A percentile compares a stretch with the other conserved stretches of the same genome.
These are phyloP conservation scores for Salisapilia sapeloensis DNA, from an alignment of 352 stramenopile genomes.

Conservation along the genomic window DNA sequence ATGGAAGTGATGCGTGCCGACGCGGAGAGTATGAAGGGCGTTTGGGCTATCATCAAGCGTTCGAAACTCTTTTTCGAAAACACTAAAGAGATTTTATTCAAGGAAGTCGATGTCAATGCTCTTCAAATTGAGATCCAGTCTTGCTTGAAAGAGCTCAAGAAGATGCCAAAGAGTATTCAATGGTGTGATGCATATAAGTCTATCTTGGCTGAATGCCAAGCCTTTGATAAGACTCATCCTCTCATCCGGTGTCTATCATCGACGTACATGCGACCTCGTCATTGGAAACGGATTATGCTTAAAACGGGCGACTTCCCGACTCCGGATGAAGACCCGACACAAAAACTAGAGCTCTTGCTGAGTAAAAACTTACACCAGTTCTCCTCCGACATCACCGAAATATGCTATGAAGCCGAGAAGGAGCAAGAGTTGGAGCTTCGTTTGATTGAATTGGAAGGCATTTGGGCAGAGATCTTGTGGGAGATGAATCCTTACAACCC, in stretches of 20 bases:
- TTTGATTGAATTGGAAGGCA: constrained; percentile 80
- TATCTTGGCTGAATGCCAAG: constrained; percentile 59
- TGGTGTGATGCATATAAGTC: constrained; percentile 85
- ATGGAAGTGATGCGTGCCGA: constrained; percentile 79
- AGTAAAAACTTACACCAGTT: constrained; percentile 90
- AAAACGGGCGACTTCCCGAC: constrained; percentile 84
- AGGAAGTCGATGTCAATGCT: constrained; percentile 83
- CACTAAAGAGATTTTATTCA: constrained; percentile 79
- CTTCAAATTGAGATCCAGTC: constrained; percentile 91
- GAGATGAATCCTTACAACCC: constrained; percentile 87
- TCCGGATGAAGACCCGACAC: constrained; percentile 84
- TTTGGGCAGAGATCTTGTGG: constrained; percentile 89
- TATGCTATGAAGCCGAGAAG: constrained; percentile 92
- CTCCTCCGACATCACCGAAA: constrained; percentile 91
- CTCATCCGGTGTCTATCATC: constrained; percentile 58
- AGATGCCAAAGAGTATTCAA: constrained; percentile 85
- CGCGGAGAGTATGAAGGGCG: constrained; percentile 54
- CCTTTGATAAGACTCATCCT: constrained; percentile 75
- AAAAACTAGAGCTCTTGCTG: constrained; percentile 81
- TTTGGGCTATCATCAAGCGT: constrained; percentile 69
- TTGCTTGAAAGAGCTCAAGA: constrained; percentile 88
- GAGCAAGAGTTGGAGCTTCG: constrained; percentile 91
- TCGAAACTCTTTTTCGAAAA: constrained; percentile 50
- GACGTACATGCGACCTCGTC: constrained; percentile 84
- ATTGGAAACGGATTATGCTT: constrained; percentile 88